Conservation (phyloP, 306 rosid genomes). For the Trifolium fragiferum region DNA sequence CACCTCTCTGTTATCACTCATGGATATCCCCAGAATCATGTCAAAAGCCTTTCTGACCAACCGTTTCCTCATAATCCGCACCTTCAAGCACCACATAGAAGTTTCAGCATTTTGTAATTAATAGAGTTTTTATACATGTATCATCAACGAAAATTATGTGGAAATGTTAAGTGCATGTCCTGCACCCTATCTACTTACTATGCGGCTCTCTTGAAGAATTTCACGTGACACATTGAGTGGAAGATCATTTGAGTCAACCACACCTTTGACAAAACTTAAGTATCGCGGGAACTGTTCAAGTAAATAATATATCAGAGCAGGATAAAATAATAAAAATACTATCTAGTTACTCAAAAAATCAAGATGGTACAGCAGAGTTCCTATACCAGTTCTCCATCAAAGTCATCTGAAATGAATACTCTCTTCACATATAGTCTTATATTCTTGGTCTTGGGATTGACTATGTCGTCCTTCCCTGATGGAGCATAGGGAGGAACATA, state of each 20-base stretch:
- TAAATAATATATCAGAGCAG: conserved; percentile 37
- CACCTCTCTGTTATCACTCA: conserved; percentile 91
- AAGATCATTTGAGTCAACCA: conserved; percentile 95
- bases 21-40: conserved; percentile 93
- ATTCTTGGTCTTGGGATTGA: conserved; percentile 93
- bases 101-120: conserved; percentile 18
- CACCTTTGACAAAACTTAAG: conserved; percentile 93
- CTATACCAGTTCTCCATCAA: conserved; percentile 96
- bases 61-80: conserved; percentile 93
- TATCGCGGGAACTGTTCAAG: conserved; percentile 85
- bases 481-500: conserved; percentile 86
- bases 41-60: conserved; percentile 95
- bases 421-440: conserved; percentile 93
- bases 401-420: conserved; percentile 97
- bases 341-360: conserved; percentile 22
- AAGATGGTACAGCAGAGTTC: conserved; percentile 8
- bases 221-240: conserved; percentile 99
- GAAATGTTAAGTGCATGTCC: conserved; percentile 1
- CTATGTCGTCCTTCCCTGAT: conserved; percentile 79
- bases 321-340: conserved; percentile 14
- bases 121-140: neutral
- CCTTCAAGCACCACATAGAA: conserved; percentile 59
- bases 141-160: conserved; percentile 8
- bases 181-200: conserved; percentile 57
- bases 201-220: conserved; percentile 97